Conservation (phyloP, 2,329 filamentous ascomycete genomes). For the Aspergillus carbonarius region DNA sequence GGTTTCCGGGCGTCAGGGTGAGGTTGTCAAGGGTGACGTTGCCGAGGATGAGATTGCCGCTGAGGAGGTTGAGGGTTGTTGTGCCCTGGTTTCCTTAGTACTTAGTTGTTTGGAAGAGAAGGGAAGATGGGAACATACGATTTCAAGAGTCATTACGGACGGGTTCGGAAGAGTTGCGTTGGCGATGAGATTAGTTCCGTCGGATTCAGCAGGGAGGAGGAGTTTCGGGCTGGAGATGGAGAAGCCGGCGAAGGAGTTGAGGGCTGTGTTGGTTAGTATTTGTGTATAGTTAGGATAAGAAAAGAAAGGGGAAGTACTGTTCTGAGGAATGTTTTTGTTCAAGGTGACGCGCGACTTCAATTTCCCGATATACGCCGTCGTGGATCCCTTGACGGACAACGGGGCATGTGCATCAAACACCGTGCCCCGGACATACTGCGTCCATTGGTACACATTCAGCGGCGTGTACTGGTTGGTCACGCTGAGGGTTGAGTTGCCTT, state of each 20-base stretch:
- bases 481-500: constrained; percentile 38
- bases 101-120: not conserved
- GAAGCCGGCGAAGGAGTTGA: constrained; percentile 54
- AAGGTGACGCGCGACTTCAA: constrained; percentile 36
- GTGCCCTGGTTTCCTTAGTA: constrained; percentile 41
- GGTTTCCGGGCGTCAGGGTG: constrained; percentile 54
- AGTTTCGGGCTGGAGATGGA: constrained; percentile 49
- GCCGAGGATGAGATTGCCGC: constrained; percentile 50
- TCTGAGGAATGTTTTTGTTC: constrained; percentile 35
- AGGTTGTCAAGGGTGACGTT: constrained; percentile 52
- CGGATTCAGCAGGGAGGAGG: constrained; percentile 39
- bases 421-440: constrained; percentile 32
- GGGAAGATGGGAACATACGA: constrained; percentile 30
- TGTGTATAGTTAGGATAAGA: not conserved
- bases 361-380: constrained; percentile 31
- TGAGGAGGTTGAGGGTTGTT: constrained; percentile 53
- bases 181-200: constrained; percentile 56
- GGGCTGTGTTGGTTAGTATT: constrained; percentile 38
- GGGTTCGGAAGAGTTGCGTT: constrained; percentile 58
- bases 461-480: constrained; percentile 24
- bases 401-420: constrained; percentile 28
- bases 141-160: constrained; percentile 54
- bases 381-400: constrained; percentile 29
- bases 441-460: constrained; percentile 30
- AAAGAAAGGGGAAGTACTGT: constrained; percentile 26